Percentiles rank a stretch among this genome's conserved stretches.
Evolutionary conservation across 306 rosid species (phyloP).

Genomic region (Fagus crenata): DNA sequence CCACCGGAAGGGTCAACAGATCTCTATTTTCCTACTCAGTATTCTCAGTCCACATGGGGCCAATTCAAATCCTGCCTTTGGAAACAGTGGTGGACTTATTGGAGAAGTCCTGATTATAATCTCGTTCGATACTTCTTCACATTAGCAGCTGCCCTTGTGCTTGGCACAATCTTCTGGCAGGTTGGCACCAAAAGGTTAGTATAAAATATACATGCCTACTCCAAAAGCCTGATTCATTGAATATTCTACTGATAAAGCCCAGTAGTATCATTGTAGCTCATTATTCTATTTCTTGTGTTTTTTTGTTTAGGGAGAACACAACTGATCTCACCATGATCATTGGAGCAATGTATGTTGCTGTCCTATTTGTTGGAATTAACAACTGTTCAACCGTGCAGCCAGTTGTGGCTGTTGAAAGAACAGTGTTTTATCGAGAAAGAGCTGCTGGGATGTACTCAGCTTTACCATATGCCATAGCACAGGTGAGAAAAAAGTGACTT

Average conservation of each 20-base stretch:
- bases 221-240: neutral
- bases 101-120: constrained; percentile 94
- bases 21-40: constrained; percentile 59
- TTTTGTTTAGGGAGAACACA: constrained; percentile 44
- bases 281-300: neutral
- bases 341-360: constrained; percentile 83
- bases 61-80: constrained; percentile 82
- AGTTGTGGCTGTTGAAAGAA: constrained; percentile 70
- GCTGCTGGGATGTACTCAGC: constrained; percentile 97
- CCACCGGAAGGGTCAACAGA: constrained; percentile 65
- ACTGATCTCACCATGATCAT: constrained; percentile 53
- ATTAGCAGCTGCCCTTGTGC: constrained; percentile 64
- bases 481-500: constrained; percentile 34
- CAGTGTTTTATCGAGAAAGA: constrained; percentile 82
- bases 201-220: neutral
- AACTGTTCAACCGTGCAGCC: constrained; percentile 91
- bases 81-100: constrained; percentile 92
- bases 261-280: neutral
- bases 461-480: constrained; percentile 85
- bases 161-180: constrained; percentile 82
- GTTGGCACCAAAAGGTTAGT: constrained; percentile 72
- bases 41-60: constrained; percentile 64
- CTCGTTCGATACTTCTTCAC: constrained; percentile 84
- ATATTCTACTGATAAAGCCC: neutral
- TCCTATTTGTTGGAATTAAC: constrained; percentile 73